Percentiles rank a stretch among this genome's conserved stretches.
Evolutionary conservation across 768 basidiomycete genomes (phyloP).

Genomic region (Tricholoma flavovirens): DNA sequence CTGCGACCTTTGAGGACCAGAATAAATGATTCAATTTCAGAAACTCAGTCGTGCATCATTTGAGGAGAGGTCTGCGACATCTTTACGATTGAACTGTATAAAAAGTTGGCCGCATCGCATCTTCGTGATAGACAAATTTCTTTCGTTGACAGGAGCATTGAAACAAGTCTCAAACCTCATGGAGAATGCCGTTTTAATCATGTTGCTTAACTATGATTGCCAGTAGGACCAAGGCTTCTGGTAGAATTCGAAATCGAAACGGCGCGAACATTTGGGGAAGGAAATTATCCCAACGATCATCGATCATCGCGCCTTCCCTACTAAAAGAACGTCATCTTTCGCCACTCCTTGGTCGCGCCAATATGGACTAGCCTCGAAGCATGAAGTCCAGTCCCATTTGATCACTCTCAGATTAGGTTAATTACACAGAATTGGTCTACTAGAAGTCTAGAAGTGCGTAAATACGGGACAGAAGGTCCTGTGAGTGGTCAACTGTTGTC

Average conservation of each 20-base stretch:
- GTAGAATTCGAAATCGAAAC: neutral
- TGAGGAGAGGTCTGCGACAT: too few species aligned
- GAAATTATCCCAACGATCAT: neutral
- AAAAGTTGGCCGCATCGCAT: too few species aligned
- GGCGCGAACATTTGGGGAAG: neutral
- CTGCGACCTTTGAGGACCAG: too few species aligned
- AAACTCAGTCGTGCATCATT: too few species aligned
- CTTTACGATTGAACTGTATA: too few species aligned
- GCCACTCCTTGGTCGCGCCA: neutral
- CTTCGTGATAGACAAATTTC: too few species aligned
- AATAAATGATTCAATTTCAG: too few species aligned
- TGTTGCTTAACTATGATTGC: too few species aligned
- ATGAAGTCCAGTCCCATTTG: neutral
- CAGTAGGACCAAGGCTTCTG: neutral
- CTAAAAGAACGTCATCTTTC: neutral
- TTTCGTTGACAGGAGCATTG: too few species aligned
- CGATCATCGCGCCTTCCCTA: neutral
- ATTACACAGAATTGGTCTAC: neutral
- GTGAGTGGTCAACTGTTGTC: neutral
- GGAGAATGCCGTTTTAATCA: too few species aligned
- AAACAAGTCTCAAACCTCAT: too few species aligned
- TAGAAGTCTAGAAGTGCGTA: neutral
- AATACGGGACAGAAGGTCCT: neutral
- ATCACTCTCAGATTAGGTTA: neutral
- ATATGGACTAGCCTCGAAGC: neutral